phyloP scores from a whole-genome alignment of 1,284 basidiomycete species.

The Heterobasidion annosum region DNA sequence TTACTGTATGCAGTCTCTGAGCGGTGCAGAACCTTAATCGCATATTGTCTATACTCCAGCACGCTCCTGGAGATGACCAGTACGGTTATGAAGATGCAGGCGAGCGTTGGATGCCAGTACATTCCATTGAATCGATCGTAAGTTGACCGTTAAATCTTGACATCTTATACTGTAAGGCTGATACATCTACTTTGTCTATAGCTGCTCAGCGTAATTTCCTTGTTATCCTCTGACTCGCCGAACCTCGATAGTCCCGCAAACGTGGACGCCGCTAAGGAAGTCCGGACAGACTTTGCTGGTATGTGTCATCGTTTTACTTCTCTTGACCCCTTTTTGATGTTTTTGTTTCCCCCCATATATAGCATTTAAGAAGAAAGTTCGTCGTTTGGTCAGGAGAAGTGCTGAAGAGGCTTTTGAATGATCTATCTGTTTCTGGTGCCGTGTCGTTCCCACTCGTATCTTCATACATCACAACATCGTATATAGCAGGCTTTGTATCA shows the following conservation, averaged over 20 bases:
- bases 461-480: background rate
- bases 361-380: constrained; percentile 91
- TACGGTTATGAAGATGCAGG: constrained; percentile 98
- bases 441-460: background rate
- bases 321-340: background rate
- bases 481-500: background rate
- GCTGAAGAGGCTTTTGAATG: constrained; percentile 83
- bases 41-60: constrained; percentile 35
- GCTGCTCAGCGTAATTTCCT: constrained; percentile 95
- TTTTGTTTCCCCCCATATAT: background rate
- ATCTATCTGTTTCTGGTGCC: background rate
- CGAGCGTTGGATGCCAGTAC: constrained; percentile 97
- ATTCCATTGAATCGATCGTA: constrained; percentile 95
- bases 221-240: constrained; percentile 87
- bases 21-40: background rate
- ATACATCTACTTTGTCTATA: constrained; percentile 26
- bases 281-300: constrained; percentile 69
- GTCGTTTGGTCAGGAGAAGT: constrained; percentile 73
- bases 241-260: constrained; percentile 96
- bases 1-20: constrained; percentile 6
- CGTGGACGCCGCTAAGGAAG: constrained; percentile 92
- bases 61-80: constrained; percentile 94
- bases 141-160: constrained; percentile 22
- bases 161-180: background rate
- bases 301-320: constrained; percentile 15